Percentiles rank a stretch among this genome's conserved stretches.
These are phyloP conservation scores for Penicillium mononematosum DNA, from an alignment of 495 filamentous ascomycete species.

Conservation along the genomic window DNA sequence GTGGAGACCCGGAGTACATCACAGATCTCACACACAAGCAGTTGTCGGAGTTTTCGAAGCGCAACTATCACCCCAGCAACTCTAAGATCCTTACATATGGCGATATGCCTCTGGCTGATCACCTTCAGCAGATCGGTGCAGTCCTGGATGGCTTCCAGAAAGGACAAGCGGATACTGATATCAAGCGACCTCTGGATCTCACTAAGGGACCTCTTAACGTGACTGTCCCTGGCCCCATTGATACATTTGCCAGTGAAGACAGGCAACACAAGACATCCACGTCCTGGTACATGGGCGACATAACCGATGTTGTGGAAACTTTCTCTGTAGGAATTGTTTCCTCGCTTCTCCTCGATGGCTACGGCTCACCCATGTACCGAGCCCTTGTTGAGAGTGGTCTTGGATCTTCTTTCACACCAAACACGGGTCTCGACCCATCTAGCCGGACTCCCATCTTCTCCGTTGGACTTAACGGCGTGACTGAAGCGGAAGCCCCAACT, in stretches of 20 bases:
- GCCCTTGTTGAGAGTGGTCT: constrained; percentile 88
- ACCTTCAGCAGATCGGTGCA: constrained; percentile 72
- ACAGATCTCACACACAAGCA: constrained; percentile 90
- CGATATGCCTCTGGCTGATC: constrained; percentile 79
- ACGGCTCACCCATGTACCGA: constrained; percentile 89
- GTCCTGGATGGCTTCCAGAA: constrained; percentile 69
- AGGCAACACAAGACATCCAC: constrained; percentile 90
- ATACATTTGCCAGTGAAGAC: constrained; percentile 79
- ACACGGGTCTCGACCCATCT: constrained; percentile 83
- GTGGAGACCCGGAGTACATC: constrained; percentile 92
- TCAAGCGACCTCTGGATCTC: constrained; percentile 75
- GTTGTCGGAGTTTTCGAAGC: constrained; percentile 77
- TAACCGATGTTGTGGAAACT: constrained; percentile 75
- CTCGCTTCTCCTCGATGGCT: constrained; percentile 83
- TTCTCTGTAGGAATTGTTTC: constrained; percentile 82
- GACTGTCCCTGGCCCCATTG: constrained; percentile 76
- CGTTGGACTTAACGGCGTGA: constrained; percentile 82
- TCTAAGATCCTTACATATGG: constrained; percentile 94
- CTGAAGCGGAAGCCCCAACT: constrained; percentile 70
- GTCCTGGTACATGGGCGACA: constrained; percentile 86
- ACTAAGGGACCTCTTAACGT: constrained; percentile 62
- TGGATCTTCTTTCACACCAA: constrained; percentile 89
- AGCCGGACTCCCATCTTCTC: constrained; percentile 80
- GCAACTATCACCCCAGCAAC: constrained; percentile 96
- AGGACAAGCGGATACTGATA: constrained; percentile 64